phyloP scores from a whole-genome alignment of 805 yeast genomes.

The Saturnispora saitoi region DNA sequence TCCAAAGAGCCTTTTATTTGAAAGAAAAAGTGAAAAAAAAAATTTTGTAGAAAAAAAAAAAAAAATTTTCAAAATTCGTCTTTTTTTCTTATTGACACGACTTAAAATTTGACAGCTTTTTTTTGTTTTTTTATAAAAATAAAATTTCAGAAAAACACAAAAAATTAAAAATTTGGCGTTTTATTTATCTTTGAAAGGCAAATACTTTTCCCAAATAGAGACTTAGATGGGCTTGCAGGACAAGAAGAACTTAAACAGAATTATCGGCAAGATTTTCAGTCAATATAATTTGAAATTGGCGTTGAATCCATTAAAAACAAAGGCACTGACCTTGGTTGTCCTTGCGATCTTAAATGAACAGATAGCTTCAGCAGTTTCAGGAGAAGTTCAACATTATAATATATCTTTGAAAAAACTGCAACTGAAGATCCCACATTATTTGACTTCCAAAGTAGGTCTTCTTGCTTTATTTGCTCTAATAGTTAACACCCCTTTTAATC shows the following conservation, averaged over 20 bases:
- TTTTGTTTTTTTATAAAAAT: too few relatives aligned
- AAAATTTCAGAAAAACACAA: background rate
- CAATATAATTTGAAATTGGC: constrained; percentile 32
- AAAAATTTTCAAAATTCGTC: background rate
- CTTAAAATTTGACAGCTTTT: background rate
- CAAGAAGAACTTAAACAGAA: background rate
- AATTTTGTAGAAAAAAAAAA: constrained; percentile 2
- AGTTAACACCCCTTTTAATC: constrained; percentile 51
- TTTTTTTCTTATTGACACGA: background rate
- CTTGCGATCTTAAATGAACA: constrained; percentile 51
- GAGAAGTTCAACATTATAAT: constrained; percentile 28
- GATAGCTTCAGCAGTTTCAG: constrained; percentile 43
- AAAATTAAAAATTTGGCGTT: background rate
- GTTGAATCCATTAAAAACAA: constrained; percentile 49
- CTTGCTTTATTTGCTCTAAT: constrained; percentile 49
- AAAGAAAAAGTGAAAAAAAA: constrained; percentile 2
- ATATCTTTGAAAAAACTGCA: constrained; percentile 14
- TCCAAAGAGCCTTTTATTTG: background rate
- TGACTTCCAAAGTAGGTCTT: constrained; percentile 38
- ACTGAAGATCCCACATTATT: constrained; percentile 29
- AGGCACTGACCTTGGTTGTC: constrained; percentile 46
- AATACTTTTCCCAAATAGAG: background rate
- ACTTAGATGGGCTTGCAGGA: background rate
- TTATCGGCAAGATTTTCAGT: background rate
- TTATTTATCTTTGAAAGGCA: background rate